Conservation (phyloP, 176 grass and related monocot species). For the Juncus inflexus region DNA sequence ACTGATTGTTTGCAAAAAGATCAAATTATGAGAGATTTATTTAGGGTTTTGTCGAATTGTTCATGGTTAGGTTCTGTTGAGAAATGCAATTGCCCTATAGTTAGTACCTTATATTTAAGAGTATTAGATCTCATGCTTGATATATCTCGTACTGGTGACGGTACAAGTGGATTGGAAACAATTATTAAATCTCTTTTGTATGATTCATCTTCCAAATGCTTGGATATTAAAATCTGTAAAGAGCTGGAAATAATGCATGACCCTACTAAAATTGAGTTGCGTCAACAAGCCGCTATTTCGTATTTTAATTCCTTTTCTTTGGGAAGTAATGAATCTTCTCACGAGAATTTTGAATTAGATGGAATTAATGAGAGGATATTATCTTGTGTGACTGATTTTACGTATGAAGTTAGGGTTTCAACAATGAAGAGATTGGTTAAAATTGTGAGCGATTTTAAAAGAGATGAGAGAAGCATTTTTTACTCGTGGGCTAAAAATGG, state of each 20-base stretch:
- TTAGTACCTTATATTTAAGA: constrained; percentile 65
- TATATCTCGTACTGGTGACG: constrained; percentile 40
- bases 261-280: constrained; percentile 73
- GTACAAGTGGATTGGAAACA: constrained; percentile 40
- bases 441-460: constrained; percentile 51
- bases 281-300: constrained; percentile 64
- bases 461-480: constrained; percentile 41
- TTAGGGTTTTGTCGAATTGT: constrained; percentile 55
- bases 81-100: constrained; percentile 57
- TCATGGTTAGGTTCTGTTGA: constrained; percentile 65
- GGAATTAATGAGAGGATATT: constrained; percentile 66
- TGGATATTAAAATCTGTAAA: constrained; percentile 38
- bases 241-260: constrained; percentile 52
- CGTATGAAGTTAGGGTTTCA: constrained; percentile 85
- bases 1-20: constrained; percentile 55
- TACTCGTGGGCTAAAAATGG: constrained; percentile 55
- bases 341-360: constrained; percentile 46
- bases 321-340: constrained; percentile 34
- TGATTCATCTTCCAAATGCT: constrained; percentile 50
- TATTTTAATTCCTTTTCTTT: constrained; percentile 79
- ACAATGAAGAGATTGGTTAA: constrained; percentile 72
- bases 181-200: constrained; percentile 48
- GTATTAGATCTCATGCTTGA: constrained; percentile 78
- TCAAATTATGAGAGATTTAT: constrained; percentile 63
- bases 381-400: constrained; percentile 65